Conservation (phyloP, 106 monocot genomes). For the Allium sativum region DNA sequence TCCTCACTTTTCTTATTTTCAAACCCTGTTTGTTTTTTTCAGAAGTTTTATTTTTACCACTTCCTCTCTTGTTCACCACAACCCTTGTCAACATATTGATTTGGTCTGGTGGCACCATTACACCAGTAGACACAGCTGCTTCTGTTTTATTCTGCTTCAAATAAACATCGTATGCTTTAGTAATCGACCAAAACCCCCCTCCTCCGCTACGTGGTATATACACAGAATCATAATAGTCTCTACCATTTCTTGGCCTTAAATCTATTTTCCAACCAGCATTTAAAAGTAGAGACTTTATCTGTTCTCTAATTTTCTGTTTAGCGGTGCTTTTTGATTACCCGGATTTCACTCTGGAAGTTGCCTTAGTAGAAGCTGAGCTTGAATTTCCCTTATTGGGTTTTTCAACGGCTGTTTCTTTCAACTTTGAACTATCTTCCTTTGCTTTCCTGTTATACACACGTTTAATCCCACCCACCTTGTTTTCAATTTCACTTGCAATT, state of each 20-base stretch:
- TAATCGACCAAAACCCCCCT: constrained; percentile 19
- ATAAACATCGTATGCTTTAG: constrained; percentile 20
- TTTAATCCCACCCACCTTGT: not conserved
- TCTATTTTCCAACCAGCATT: constrained; percentile 24
- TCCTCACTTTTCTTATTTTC: constrained; percentile 3
- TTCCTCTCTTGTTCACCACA: constrained; percentile 19
- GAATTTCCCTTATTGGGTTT: not conserved
- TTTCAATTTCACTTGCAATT: constrained; percentile 11
- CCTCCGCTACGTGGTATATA: constrained; percentile 15
- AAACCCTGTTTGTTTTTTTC: constrained; percentile 3
- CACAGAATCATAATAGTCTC: constrained; percentile 19
- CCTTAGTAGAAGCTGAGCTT: not conserved
- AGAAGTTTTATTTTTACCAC: constrained; percentile 27
- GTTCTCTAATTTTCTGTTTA: constrained; percentile 11
- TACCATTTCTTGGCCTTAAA: constrained; percentile 21
- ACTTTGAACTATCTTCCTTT: not conserved
- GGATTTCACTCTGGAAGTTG: not conserved
- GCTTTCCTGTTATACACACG: not conserved
- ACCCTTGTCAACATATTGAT: constrained; percentile 5
- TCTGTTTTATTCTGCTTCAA: not conserved
- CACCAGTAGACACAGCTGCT: not conserved
- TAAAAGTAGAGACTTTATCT: constrained; percentile 13
- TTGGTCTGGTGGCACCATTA: not conserved
- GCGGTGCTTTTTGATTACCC: not conserved
- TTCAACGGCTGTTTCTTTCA: not conserved